phyloP scores from a whole-genome alignment of 1,284 basidiomycete species.

The Ceratobasidium sp. region DNA sequence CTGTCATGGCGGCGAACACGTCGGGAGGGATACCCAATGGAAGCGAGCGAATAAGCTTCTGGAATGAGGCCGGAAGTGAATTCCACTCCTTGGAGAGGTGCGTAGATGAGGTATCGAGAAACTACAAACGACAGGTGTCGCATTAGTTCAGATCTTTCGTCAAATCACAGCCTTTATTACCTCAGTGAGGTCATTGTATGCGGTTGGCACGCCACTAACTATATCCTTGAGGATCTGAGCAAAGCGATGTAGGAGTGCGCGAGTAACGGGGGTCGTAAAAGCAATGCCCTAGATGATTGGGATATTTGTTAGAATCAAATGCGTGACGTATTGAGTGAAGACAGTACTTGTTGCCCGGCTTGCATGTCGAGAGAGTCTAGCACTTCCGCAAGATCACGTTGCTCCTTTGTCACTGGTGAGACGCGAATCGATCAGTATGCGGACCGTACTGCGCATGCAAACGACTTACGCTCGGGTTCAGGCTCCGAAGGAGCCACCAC shows the following conservation, averaged over 20 bases:
- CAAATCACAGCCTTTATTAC: neutral
- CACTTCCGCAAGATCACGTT: constrained; percentile 40
- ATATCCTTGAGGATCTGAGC: constrained; percentile 42
- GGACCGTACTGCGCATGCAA: neutral
- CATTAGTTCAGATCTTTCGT: neutral
- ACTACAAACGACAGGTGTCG: constrained; percentile 11
- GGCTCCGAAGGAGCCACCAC: neutral
- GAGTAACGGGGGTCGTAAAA: constrained; percentile 34
- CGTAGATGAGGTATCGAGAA: constrained; percentile 38
- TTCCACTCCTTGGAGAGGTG: constrained; percentile 43
- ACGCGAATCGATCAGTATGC: neutral
- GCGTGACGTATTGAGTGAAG: neutral
- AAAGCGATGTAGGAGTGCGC: constrained; percentile 32
- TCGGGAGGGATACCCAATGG: constrained; percentile 40
- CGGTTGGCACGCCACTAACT: constrained; percentile 43
- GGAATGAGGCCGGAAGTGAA: constrained; percentile 34
- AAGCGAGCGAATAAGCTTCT: constrained; percentile 43
- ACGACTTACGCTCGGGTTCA: constrained; percentile 35
- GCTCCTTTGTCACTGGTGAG: constrained; percentile 33
- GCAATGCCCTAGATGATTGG: constrained; percentile 19
- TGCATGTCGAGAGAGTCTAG: constrained; percentile 42
- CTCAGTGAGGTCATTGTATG: constrained; percentile 46
- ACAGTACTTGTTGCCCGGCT: constrained; percentile 35
- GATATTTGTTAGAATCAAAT: neutral
- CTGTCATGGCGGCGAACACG: constrained; percentile 42